Evolutionary conservation across 1,284 basidiomycete genomes (phyloP).

Genomic region (Cutaneotrichosporon sp.): DNA sequence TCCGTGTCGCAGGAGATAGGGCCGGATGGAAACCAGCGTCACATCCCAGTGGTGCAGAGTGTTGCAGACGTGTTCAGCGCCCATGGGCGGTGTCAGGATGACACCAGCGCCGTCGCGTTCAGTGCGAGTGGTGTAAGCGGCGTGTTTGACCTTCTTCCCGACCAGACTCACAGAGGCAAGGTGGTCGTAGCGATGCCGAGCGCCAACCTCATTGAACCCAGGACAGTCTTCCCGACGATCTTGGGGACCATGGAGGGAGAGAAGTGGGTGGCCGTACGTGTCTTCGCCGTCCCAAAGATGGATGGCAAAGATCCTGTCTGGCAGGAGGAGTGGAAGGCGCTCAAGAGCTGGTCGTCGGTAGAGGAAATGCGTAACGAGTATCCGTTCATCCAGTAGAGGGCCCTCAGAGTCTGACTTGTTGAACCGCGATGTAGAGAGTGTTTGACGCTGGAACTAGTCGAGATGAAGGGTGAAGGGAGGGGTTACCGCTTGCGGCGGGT

Average conservation of each 20-base stretch:
- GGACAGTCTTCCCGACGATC: conserved; percentile 65
- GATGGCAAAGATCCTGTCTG: conserved; percentile 1
- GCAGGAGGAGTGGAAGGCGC: conserved; percentile 4
- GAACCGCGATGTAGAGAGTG: too few species aligned
- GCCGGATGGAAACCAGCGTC: conserved; percentile 18
- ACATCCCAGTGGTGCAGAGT: conserved; percentile 2
- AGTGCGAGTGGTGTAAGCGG: conserved; percentile 22
- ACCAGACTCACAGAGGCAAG: background rate
- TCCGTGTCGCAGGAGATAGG: conserved; percentile 23
- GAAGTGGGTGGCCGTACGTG: conserved; percentile 58
- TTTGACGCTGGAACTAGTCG: too few species aligned
- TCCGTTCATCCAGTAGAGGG: background rate
- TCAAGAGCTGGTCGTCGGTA: background rate
- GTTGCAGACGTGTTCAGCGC: background rate
- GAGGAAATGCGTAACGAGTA: background rate
- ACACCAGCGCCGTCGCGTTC: conserved; percentile 17
- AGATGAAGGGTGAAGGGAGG: too few species aligned
- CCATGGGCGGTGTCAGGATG: conserved; percentile 12
- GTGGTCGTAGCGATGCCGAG: conserved; percentile 55
- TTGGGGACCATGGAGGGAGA: conserved; percentile 52
- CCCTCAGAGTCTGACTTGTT: too few species aligned
- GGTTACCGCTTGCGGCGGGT: too few species aligned
- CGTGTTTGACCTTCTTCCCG: conserved; percentile 21
- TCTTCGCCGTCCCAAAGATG: conserved; percentile 52
- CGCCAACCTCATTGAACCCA: conserved; percentile 60